These are phyloP conservation scores for Scutellaria baicalensis DNA, from an alignment of 257 asterid genomes.

Conservation along the genomic window DNA sequence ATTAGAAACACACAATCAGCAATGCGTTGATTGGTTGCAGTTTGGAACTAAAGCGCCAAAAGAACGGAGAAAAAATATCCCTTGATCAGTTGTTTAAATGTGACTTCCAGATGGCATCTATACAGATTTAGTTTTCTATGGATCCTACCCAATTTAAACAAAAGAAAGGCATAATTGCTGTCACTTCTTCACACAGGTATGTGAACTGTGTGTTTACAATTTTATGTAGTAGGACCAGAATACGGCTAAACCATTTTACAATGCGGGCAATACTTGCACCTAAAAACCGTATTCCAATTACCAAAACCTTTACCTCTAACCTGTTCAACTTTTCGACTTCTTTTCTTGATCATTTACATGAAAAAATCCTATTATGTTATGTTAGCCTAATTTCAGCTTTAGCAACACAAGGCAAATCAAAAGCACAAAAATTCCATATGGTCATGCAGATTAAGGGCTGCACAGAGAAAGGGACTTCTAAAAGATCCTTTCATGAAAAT, in stretches of 20 bases:
- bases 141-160: not conserved
- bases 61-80: not conserved
- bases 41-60: not conserved
- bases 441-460: not conserved
- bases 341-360: not conserved
- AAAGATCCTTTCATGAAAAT: not conserved
- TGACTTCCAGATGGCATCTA: not conserved
- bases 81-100: too few relatives aligned
- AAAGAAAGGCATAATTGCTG: not conserved
- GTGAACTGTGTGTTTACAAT: not conserved
- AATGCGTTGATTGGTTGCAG: not conserved
- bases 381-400: not conserved
- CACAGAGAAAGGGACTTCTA: not conserved
- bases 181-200: not conserved
- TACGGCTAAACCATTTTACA: not conserved
- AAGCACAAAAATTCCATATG: not conserved
- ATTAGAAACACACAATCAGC: not conserved
- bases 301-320: not conserved
- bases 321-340: not conserved
- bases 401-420: not conserved
- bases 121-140: not conserved
- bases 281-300: not conserved
- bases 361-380: not conserved
- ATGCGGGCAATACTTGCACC: not conserved
- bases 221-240: too few relatives aligned